Percentiles rank a stretch among this genome's conserved stretches.
phyloP scores from a whole-genome alignment of 192 early-diverging fungal species.

The Coemansia sp. region DNA sequence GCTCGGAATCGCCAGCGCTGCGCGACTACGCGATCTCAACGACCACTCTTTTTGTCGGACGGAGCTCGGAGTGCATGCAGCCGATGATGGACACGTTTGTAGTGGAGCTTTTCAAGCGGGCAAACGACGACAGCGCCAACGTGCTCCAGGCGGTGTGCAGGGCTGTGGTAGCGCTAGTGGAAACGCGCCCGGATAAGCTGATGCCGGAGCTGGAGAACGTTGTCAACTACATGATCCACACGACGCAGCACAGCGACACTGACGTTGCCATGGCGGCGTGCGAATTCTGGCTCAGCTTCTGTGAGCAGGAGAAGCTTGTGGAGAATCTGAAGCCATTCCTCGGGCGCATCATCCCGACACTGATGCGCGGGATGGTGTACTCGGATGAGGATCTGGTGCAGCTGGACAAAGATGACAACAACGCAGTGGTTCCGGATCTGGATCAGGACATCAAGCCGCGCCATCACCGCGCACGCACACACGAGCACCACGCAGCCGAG shows the following conservation, averaged over 20 bases:
- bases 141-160: conserved; percentile 94
- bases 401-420: conserved; percentile 80
- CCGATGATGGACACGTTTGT: conserved; percentile 56
- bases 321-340: conserved; percentile 71
- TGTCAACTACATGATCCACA: conserved; percentile 94
- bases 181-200: conserved; percentile 82
- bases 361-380: conserved; percentile 97
- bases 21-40: conserved; percentile 81
- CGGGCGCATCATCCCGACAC: conserved; percentile 82
- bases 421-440: conserved; percentile 83
- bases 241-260: conserved; percentile 82
- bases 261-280: conserved; percentile 95
- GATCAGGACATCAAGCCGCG: conserved; percentile 95
- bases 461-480: conserved; percentile 81
- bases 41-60: conserved; percentile 84
- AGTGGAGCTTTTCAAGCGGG: conserved; percentile 74
- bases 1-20: conserved; percentile 71
- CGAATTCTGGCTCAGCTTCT: conserved; percentile 98
- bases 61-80: conserved; percentile 66
- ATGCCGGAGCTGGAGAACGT: conserved; percentile 85
- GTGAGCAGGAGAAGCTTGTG: conserved; percentile 84
- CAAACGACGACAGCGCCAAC: conserved; percentile 77
- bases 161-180: conserved; percentile 88
- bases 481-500: conserved; percentile 66
- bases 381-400: conserved; percentile 85